Evolutionary conservation across 768 basidiomycete genomes (phyloP), one percentile per base, ranked within the genome.

Genomic region (Pisolithus sp.): DNA sequence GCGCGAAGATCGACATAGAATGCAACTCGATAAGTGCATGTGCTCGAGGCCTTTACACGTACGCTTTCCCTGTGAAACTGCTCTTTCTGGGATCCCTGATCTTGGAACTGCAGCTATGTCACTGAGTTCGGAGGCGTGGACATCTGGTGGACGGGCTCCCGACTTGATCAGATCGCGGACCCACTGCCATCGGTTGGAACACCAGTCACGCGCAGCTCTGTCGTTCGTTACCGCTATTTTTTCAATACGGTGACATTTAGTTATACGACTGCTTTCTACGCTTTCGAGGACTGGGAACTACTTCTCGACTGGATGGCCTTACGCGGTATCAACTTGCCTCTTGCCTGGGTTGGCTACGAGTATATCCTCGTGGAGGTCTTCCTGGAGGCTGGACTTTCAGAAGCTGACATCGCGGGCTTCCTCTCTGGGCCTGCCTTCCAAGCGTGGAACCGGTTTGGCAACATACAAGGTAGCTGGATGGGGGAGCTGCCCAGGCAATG

Each of bases 121-220:
- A 73, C 69, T 1, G 64, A 68, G 24, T 61, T 64, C 44, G 70
- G 64, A 5, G 64, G 66, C 1, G 68, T 73, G 5, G 73, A 74
- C 45, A 74, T 74, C 42, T 74, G 70, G 68, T 74, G 72, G 73
- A 72, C 73, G 2, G 70, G 73, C 5, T 73, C 73, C 3, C 67
- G 72, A 26, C 65, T 74, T 23, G 51, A 64, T 20, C 45, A 62
- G 28, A 62, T 74, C 6, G 63, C 71, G 4, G 0, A 52, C 0
- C 42, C 49, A 17, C 55, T 74, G 2, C 73, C 73, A 0, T 24
- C 55, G 18, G 50, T 74, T 13, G 66, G 69, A 7, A 50, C 55
- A 4, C 62, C 67, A 0, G 48, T 74, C 44, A 67, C 64, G 6
- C 67, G 55, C 39, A 65, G 52, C 21, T 59, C 73, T 3, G 55